A percentile compares a stretch with the other conserved stretches of the same genome.
Evolutionary conservation across 306 rosid genomes (phyloP).

Genomic region (Cicer cuneatum): DNA sequence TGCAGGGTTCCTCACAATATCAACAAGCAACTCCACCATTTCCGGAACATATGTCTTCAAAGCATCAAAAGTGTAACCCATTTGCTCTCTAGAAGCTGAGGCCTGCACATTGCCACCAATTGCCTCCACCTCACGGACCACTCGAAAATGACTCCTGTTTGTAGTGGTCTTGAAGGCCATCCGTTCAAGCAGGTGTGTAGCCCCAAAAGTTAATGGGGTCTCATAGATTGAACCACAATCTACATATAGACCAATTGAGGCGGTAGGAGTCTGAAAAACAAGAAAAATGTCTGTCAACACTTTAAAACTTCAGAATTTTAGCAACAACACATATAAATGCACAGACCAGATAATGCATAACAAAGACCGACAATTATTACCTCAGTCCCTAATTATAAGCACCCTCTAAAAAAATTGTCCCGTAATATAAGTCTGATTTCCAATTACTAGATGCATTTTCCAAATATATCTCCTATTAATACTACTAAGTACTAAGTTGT

Average conservation of each 20-base stretch:
- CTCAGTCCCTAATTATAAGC: too few species aligned
- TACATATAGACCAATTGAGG: slow-evolving; percentile 81
- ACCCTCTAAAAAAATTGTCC: too few species aligned
- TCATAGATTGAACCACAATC: slow-evolving; percentile 86
- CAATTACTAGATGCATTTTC: too few species aligned
- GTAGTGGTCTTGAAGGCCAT: slow-evolving; percentile 93
- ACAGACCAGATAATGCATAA: slow-evolving; percentile 3
- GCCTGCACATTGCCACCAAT: slow-evolving; percentile 90
- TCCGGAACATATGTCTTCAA: slow-evolving; percentile 87
- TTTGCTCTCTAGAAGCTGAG: slow-evolving; percentile 91
- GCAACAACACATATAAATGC: neutral
- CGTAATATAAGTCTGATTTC: too few species aligned
- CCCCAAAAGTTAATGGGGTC: slow-evolving; percentile 75
- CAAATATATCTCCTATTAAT: too few species aligned
- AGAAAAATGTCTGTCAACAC: slow-evolving; percentile 28
- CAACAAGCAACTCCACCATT: slow-evolving; percentile 93
- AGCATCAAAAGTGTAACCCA: slow-evolving; percentile 89
- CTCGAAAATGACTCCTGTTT: slow-evolving; percentile 82
- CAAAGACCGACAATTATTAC: neutral
- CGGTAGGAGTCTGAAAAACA: slow-evolving; percentile 69
- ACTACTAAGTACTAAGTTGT: too few species aligned
- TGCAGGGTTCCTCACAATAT: slow-evolving; percentile 75
- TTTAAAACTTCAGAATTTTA: neutral
- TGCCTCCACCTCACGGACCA: slow-evolving; percentile 92
- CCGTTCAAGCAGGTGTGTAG: slow-evolving; percentile 78